phyloP scores from a whole-genome alignment of 148 eudicot genomes.

The Vaccinium myrtillus region DNA sequence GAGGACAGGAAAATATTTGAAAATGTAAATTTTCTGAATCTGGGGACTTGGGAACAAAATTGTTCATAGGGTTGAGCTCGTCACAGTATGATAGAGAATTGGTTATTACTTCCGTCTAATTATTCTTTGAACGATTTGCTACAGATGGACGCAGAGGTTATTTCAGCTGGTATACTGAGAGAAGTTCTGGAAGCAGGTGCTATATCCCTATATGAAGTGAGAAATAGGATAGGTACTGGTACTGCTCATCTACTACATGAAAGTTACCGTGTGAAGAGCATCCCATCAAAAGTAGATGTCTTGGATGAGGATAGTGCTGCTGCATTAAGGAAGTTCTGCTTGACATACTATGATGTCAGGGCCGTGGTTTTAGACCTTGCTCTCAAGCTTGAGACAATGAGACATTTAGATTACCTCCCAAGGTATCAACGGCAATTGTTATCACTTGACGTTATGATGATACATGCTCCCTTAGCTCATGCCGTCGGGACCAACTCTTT shows the following conservation, averaged over 20 bases:
- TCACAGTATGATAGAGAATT: not conserved
- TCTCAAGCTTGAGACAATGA: slow-evolving; percentile 82
- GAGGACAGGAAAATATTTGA: not conserved
- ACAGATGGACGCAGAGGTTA: slow-evolving; percentile 98
- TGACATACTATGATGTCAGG: slow-evolving; percentile 87
- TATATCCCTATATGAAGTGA: slow-evolving; percentile 60
- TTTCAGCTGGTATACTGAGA: slow-evolving; percentile 84
- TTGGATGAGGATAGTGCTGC: slow-evolving; percentile 77
- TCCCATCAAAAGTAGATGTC: slow-evolving; percentile 58
- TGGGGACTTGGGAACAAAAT: not conserved
- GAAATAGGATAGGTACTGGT: slow-evolving; percentile 59
- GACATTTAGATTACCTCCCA: slow-evolving; percentile 77
- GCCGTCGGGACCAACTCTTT: slow-evolving; percentile 67
- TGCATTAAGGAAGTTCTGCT: slow-evolving; percentile 77
- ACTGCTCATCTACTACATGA: slow-evolving; percentile 90
- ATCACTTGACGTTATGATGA: slow-evolving; percentile 81
- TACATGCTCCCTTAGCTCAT: slow-evolving; percentile 94
- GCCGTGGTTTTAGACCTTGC: slow-evolving; percentile 83
- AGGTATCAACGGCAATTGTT: slow-evolving; percentile 71
- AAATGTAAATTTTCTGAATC: not conserved
- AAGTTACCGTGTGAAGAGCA: slow-evolving; percentile 69
- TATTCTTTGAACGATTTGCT: not conserved
- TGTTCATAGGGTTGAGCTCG: not conserved
- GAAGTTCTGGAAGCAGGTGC: slow-evolving; percentile 79
- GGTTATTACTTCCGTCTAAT: not conserved